Base-by-base conservation (phyloP, 345 rosid genomes). In the Rhizophora mangle region DNA sequence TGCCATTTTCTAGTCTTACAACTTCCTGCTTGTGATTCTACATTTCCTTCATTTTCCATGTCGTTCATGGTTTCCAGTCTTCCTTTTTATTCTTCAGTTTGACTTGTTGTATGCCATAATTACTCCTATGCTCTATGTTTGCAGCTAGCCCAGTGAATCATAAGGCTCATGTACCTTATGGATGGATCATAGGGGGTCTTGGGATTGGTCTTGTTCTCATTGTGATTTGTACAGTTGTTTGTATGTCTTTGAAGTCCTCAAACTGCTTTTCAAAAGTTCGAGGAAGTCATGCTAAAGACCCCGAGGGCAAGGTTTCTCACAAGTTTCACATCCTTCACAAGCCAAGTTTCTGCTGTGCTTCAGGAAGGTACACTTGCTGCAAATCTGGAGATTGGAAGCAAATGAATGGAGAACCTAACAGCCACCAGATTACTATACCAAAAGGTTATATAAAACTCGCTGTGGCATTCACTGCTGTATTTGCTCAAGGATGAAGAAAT, bases 311-410 rank as follows among this genome's bases (percentile, higher is more conserved):
- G 73, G 66, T 43, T 72, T 72, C 82, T 54, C 89, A 85, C 59
- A 87, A 83, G 77, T 94, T 94, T 79, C 98, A 87, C 9, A 88
- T 91, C 64, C 98, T 94, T 70, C 87, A 86, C 71, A 91, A 91
- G 62, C 85, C 91, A 8, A 91, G 91, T 76, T 89, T 94, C 81
- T 85, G 86, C 68, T 91, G 97, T 82, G 90, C 85, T 78, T 94
- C 96, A 52, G 91, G 93, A 66, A 86, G 98, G 79, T 87, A 82
- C 79, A 80, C 82, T 19, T 80, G 93, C 71, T 83, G 90, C 81
- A 87, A 86, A 65, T 81, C 93, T 11, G 89, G 78, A 21, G 92
- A 93, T 73, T 67, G 82, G 79, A 85, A 82, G 76, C 94, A 86
- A 77, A 77, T 82, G 22, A 83, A 79, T 60, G 89, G 86, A 30